Evolutionary conservation across 2,329 filamentous ascomycete genomes (phyloP), one percentile per base, ranked within the genome.

Genomic region (Pestalotiopsis sp.): DNA sequence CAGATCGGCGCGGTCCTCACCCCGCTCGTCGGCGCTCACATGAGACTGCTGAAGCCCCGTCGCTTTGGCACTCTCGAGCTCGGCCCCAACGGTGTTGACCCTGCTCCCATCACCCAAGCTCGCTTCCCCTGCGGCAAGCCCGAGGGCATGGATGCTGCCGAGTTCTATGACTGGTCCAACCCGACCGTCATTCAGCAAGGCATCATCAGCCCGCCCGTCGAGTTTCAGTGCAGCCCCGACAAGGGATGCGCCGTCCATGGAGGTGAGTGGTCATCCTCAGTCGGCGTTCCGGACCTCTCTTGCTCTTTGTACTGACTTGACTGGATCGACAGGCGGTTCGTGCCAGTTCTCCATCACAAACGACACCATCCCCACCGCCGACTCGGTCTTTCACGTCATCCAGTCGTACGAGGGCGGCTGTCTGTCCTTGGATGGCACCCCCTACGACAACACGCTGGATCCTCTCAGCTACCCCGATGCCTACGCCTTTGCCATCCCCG

Each of bases 341-440:
- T 94, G 92, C 78, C 92, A 94, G 75, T 82, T 94, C 73, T 87
- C 87, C n/a, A 79, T 94, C 71, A 91, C 90, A 1, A 88, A 87
- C 20, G 64, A 45, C 6, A 79, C 82, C 3, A 67, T 72, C 12
- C 85, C 91, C 14, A 86, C 85, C 1, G 86, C 85, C 69, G 77
- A 85, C 68, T 86, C 85, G 2, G 81, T 83, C 59, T 94, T 89
- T 87, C 89, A 89, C 73, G 92, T 94, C 72, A 91, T 94, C 73
- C 86, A 92, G 75, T 91, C 88, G 0, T 89, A 91, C 67, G 83
- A 90, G 63, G 92, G 92, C 56, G 91, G 91, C 9, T 94, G 92
- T 75, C 91, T 91, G 0, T 81, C 86, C 0, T 72, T 76, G 11
- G 85, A 86, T 36, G 78, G 81, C 0, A 74, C 75, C 0, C 89